Base-by-base conservation (phyloP, 805 yeast species). In the Spathaspora girioi region DNA sequence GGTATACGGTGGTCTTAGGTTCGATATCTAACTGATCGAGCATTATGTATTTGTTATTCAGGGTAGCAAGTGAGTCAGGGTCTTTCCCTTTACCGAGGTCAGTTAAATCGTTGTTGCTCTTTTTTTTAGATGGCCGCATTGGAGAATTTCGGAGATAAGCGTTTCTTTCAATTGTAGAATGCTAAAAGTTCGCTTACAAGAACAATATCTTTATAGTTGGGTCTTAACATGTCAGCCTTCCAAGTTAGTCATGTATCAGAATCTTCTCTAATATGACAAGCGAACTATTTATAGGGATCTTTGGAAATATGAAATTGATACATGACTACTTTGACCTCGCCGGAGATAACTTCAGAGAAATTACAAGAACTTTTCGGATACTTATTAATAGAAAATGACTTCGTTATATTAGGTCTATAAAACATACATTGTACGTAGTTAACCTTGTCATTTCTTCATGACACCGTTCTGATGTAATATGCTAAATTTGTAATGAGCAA, bases 1-100 rank as follows among this genome's bases (percentile, higher is more conserved):
- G 64, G 48, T 65, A 70, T 27, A 68, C 62, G 19, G 65, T 59
- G 0, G 75, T 71, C 15, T 42, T 45, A 10, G 55, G 54, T 2
- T 18, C 41, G 1, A 48, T 51, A 23, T 49, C 46, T 17, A 51
- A 46, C 17, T 20, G 27, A 9, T 45, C 18, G 31, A 45, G 44
- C 44, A 42, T 42, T 3, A 4, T 6, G 26, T 35, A 3, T 14
- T 35, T 12, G 15, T 35, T 29, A 29, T 29, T 12, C 14, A 29
- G 32, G 4, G 32, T 29, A 10, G 4, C 32, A 8, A 8, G 9
- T 5, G 3, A 29, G 3, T 29, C 32, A 29, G 32, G 32, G 32
- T 29, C 32, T 29, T 12, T 29, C 9, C 32, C 11, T 29, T 29
- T 23, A 23, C 26, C 6, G 26, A 23, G 26, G 26, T 23, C 6